These are phyloP conservation scores for Sporothrix brasiliensis DNA, from an alignment of 2,329 filamentous ascomycete genomes.

Conservation along the genomic window DNA sequence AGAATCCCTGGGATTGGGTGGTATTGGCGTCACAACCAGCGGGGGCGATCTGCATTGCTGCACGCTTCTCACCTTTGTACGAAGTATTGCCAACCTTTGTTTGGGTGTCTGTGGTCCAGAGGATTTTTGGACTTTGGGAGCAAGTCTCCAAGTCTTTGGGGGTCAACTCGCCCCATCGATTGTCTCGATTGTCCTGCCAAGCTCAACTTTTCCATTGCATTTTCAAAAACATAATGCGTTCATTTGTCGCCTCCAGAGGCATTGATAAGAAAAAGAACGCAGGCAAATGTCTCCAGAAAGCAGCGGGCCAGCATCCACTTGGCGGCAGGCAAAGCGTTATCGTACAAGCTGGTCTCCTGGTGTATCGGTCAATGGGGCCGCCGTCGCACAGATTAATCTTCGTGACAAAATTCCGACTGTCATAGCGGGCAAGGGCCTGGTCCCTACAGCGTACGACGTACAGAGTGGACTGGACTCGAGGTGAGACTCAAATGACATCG, in stretches of 20 bases:
- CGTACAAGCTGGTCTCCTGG: too few species aligned
- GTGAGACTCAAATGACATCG: neutral
- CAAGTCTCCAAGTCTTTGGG: neutral
- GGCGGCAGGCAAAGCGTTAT: neutral
- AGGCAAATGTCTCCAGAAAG: neutral
- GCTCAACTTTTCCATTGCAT: neutral
- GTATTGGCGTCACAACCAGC: slow-evolving; percentile 20
- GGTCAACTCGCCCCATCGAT: neutral
- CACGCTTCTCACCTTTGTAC: neutral
- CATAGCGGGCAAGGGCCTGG: neutral
- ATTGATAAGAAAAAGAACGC: neutral
- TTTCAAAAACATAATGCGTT: neutral
- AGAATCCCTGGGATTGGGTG: neutral
- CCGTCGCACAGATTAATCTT: neutral
- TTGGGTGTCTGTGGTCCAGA: too few species aligned
- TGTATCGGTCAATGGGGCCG: neutral
- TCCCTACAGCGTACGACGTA: neutral
- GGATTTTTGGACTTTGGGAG: too few species aligned
- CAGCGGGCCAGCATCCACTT: neutral
- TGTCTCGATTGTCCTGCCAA: too few species aligned
- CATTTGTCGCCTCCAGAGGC: neutral
- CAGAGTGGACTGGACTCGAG: neutral
- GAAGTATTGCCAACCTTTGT: neutral
- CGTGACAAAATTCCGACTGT: slow-evolving; percentile 5
- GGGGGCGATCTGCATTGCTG: slow-evolving; percentile 2